A percentile compares a stretch with the other conserved stretches of the same genome.
These are phyloP conservation scores for Cryptococcus sp. DNA, from an alignment of 1,284 basidiomycete species.

Conservation along the genomic window DNA sequence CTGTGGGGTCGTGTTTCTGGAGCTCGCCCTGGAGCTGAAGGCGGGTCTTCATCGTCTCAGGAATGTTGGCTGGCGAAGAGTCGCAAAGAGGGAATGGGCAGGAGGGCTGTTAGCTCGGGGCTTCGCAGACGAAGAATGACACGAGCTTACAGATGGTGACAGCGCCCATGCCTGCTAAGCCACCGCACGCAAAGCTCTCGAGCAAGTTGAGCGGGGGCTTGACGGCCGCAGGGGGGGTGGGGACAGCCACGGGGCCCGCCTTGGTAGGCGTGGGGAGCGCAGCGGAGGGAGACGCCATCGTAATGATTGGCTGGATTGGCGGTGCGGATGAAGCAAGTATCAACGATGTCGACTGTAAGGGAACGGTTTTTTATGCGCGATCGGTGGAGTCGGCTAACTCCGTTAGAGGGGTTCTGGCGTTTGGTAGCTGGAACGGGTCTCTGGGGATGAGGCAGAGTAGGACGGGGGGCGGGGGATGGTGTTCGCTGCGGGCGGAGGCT, in stretches of 20 bases:
- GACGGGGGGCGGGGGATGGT: too few relatives aligned
- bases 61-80: slow-evolving; percentile 52
- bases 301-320: too few relatives aligned
- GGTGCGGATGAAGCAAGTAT: too few relatives aligned
- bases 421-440: too few relatives aligned
- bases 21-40: slow-evolving; percentile 93
- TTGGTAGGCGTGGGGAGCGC: slow-evolving; percentile 9
- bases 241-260: slow-evolving; percentile 10
- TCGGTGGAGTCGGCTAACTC: too few relatives aligned
- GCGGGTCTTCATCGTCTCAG: slow-evolving; percentile 88
- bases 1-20: slow-evolving; percentile 60
- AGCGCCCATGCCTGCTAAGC: slow-evolving; percentile 80
- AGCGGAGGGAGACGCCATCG: too few relatives aligned
- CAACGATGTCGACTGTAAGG: too few relatives aligned
- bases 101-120: not conserved
- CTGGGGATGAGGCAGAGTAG: too few relatives aligned
- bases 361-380: too few relatives aligned
- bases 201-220: slow-evolving; percentile 38
- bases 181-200: slow-evolving; percentile 82
- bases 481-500: too few relatives aligned
- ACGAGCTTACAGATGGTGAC: slow-evolving; percentile 56
- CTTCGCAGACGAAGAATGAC: not conserved
- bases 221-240: slow-evolving; percentile 19
- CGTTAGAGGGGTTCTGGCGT: too few relatives aligned
- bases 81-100: too few relatives aligned